Percentiles rank a stretch among this genome's conserved stretches.
phyloP scores from a whole-genome alignment of 225 moss, liverwort and hornwort species.

The Sphagnum tenellum region DNA sequence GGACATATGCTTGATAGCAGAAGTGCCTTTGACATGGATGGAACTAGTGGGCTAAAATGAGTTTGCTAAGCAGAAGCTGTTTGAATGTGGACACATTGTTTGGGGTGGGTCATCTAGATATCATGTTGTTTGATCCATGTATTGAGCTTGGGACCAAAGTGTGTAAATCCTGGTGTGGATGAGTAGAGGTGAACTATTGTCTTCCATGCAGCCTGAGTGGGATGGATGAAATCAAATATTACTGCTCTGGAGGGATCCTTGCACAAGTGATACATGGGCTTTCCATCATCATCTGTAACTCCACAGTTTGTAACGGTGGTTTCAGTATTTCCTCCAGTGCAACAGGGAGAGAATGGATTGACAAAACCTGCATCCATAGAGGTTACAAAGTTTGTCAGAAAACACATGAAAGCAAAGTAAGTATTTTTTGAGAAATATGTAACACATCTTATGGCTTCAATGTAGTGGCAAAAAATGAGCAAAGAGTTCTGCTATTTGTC shows the following conservation, averaged over 20 bases:
- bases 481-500: neutral
- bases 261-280: neutral
- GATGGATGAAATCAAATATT: slow-evolving; percentile 47
- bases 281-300: neutral
- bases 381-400: neutral
- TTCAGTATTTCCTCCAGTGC: slow-evolving; percentile 26
- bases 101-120: neutral
- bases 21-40: no score
- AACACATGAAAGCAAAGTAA: neutral
- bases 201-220: slow-evolving; percentile 43
- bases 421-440: no score
- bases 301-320: slow-evolving; percentile 29
- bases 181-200: slow-evolving; percentile 24
- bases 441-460: no score
- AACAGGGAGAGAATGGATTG: slow-evolving; percentile 29
- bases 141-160: slow-evolving; percentile 26
- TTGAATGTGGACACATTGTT: no score
- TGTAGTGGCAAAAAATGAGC: neutral
- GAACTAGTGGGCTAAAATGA: no score
- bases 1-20: no score
- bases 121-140: slow-evolving; percentile 24
- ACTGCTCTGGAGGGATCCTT: slow-evolving; percentile 27
- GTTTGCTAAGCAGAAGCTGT: no score
- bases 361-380: slow-evolving; percentile 27
- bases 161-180: slow-evolving; percentile 28